Evolutionary conservation across 1,139 yeast species (phyloP).

Genomic region (Taphrina deformans): DNA sequence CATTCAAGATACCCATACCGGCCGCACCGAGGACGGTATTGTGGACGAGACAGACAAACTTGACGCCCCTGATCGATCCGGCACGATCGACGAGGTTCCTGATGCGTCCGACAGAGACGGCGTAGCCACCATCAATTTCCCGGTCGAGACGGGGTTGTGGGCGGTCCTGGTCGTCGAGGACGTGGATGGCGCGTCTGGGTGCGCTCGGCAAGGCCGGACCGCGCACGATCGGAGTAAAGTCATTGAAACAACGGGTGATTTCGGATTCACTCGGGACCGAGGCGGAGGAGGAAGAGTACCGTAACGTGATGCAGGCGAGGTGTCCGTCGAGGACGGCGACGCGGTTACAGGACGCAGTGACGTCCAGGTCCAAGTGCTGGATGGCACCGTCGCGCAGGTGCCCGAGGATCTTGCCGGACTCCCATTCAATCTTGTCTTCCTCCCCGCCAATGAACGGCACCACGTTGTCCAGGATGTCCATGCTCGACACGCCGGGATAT

Average conservation of each 20-base stretch:
- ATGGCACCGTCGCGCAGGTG: slow-evolving; percentile 54
- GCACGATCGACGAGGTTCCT: slow-evolving; percentile 63
- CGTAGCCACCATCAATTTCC: slow-evolving; percentile 90
- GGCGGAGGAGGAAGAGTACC: slow-evolving; percentile 64
- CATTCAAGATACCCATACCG: slow-evolving; percentile 97
- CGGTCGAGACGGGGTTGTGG: slow-evolving; percentile 99
- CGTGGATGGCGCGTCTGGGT: slow-evolving; percentile 88
- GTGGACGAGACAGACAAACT: slow-evolving; percentile 94
- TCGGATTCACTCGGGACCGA: slow-evolving; percentile 58
- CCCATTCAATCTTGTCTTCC: slow-evolving; percentile 98
- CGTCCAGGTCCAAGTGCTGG: slow-evolving; percentile 60
- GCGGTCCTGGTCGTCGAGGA: slow-evolving; percentile 84
- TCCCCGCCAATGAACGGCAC: slow-evolving; percentile 95
- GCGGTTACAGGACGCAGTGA: slow-evolving; percentile 95
- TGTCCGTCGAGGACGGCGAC: slow-evolving; percentile 98
- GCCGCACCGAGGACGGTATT: slow-evolving; percentile 99
- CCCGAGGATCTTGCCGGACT: slow-evolving; percentile 91
- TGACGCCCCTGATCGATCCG: slow-evolving; percentile 56
- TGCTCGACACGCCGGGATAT: slow-evolving; percentile 95
- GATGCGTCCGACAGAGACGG: slow-evolving; percentile 91
- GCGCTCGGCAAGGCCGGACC: slow-evolving; percentile 82
- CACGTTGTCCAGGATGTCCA: slow-evolving; percentile 89
- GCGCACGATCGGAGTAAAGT: slow-evolving; percentile 82
- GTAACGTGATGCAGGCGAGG: slow-evolving; percentile 87
- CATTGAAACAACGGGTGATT: slow-evolving; percentile 66